Evolutionary conservation across 2,329 filamentous ascomycete genomes (phyloP).

Genomic region (Beauveria asiatica): DNA sequence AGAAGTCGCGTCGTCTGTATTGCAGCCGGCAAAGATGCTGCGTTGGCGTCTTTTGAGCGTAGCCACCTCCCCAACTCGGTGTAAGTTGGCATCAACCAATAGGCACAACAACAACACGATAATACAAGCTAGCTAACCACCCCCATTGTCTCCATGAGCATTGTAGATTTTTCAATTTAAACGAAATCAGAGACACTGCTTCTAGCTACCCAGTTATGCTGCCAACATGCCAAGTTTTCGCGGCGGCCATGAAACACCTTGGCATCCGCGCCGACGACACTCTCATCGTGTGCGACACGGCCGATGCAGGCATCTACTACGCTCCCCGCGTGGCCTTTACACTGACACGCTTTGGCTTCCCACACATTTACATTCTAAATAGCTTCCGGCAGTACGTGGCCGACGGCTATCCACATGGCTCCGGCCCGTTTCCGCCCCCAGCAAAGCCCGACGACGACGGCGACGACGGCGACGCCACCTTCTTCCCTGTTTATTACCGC

Average conservation of each 20-base stretch:
- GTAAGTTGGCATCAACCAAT: background rate
- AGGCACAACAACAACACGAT: background rate
- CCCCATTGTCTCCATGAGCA: background rate
- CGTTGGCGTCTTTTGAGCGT: background rate
- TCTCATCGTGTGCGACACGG: background rate
- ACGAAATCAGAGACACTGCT: background rate
- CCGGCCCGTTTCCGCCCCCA: background rate
- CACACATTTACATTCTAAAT: background rate
- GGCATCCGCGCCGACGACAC: background rate
- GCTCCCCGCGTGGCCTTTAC: background rate
- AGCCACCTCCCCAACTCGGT: background rate
- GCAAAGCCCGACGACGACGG: background rate
- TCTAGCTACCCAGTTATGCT: background rate
- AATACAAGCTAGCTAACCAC: background rate
- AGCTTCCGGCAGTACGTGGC: background rate
- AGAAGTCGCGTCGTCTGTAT: background rate
- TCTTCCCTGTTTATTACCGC: background rate
- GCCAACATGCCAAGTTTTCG: background rate
- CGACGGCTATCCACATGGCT: background rate
- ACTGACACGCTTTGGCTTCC: background rate
- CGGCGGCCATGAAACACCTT: background rate
- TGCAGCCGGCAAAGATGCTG: background rate
- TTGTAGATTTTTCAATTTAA: background rate
- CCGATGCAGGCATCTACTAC: background rate
- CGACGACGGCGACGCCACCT: too few relatives aligned